Evolutionary conservation across 257 asterid genomes (phyloP), one percentile per base, ranked within the genome.

Genomic region (Leonotis leonurus): DNA sequence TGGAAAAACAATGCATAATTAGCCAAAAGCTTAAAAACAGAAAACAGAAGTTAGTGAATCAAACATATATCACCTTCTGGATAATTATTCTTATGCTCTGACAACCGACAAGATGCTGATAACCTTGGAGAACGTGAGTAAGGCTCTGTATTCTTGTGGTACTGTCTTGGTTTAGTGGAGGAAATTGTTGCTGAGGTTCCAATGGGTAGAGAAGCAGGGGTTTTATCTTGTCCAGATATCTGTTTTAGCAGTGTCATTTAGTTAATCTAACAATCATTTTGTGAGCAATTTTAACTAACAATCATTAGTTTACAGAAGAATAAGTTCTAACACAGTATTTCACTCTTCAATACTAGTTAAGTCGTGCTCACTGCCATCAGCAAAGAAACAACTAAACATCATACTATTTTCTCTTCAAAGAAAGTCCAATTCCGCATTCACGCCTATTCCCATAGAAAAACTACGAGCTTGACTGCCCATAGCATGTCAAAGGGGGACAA

Each of bases 151-250:
- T 70, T 75, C 60, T 71, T 64, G 76, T 77, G 69, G 69, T 60
- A 65, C 21, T 78, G 72, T 84, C 96, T 87, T 68, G 83, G 82
- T 75, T 67, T 85, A 68, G 58, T 56, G 60, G 86, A 72, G 22
- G 89, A 66, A 76, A 67, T 54, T 24, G 70, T 14, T 21, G 75
- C 59, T 4, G 74, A 53, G 52, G 69, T 70, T 24, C 75, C 65
- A 4, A 51, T 33, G 21, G 83, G 72, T 26, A 62, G 71, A 71
- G 74, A 80, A 12, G 36, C 64, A 3, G 86, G 65, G 67, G 81
- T 70, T 76, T 78, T 89, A 77, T 93, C 97, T 74, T 73, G 81
- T 37, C 99, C 97, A 62, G 97, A 87, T 3, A 93, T 83, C 97
- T 93, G 94, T 80, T 72, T 56, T 39, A 41, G 44, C 72, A 67